Conservation (phyloP, 1,284 basidiomycete species). For the Xerocomus nothofagi region DNA sequence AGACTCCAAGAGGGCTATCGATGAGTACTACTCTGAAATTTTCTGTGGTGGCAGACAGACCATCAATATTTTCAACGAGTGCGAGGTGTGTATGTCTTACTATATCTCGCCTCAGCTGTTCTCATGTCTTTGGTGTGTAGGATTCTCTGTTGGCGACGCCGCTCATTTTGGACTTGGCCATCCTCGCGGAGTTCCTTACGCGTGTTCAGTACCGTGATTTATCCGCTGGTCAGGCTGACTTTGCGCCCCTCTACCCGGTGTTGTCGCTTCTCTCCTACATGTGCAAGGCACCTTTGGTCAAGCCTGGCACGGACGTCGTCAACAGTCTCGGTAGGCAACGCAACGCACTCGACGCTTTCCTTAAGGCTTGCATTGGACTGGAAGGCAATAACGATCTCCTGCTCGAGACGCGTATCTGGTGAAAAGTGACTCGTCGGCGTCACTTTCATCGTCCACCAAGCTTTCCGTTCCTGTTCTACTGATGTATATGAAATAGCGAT, state of each 20-base stretch:
- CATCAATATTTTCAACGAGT: slow-evolving; percentile 95
- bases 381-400: slow-evolving; percentile 82
- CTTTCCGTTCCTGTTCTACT: not conserved
- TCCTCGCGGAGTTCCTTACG: slow-evolving; percentile 93
- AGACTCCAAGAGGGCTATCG: slow-evolving; percentile 96
- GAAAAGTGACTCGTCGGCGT: slow-evolving; percentile 27
- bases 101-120: slow-evolving; percentile 3
- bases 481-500: not conserved
- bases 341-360: slow-evolving; percentile 90
- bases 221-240: slow-evolving; percentile 52
- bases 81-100: slow-evolving; percentile 58
- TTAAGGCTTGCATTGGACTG: slow-evolving; percentile 89
- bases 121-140: slow-evolving; percentile 37
- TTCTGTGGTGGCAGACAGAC: slow-evolving; percentile 80
- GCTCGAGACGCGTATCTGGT: slow-evolving; percentile 88
- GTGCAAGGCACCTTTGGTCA: slow-evolving; percentile 97
- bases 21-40: slow-evolving; percentile 98
- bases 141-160: slow-evolving; percentile 97
- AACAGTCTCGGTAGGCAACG: slow-evolving; percentile 95
- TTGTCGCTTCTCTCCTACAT: slow-evolving; percentile 91
- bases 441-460: not conserved
- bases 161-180: slow-evolving; percentile 90
- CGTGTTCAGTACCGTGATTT: slow-evolving; percentile 83
- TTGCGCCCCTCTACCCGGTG: slow-evolving; percentile 83
- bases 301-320: slow-evolving; percentile 93